Conservation (phyloP, 345 rosid genomes). For the Ricinus communis region DNA sequence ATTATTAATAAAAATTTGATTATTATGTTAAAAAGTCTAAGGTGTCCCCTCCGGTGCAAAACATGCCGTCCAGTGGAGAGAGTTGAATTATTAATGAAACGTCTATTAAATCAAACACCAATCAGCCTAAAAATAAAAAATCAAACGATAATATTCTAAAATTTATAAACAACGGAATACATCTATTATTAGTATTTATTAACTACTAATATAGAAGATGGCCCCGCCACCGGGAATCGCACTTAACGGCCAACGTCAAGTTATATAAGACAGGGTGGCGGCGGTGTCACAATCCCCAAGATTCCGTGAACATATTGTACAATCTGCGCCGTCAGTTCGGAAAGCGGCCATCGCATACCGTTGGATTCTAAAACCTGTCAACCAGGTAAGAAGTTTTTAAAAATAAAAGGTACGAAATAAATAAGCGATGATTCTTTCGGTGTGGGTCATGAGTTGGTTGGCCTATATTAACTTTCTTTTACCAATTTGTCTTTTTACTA, state of each 20-base stretch:
- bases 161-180: no score
- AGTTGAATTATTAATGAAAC: no score
- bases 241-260: background rate
- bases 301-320: constrained; percentile 6
- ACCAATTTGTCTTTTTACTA: background rate
- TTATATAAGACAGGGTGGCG: constrained; percentile 20
- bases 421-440: background rate
- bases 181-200: no score
- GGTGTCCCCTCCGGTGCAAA: no score
- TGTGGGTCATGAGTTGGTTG: constrained; percentile 2
- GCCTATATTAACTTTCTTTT: background rate
- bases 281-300: constrained; percentile 34
- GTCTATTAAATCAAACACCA: no score
- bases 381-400: no score
- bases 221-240: background rate
- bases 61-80: no score
- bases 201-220: background rate
- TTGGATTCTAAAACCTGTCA: constrained; percentile 7
- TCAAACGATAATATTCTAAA: no score
- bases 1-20: no score
- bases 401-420: background rate
- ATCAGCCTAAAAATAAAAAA: no score
- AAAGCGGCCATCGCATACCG: constrained; percentile 7
- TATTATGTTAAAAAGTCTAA: no score
- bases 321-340: constrained; percentile 20